phyloP scores from a whole-genome alignment of 176 grass and related monocot genomes.

The Carex littledalei region DNA sequence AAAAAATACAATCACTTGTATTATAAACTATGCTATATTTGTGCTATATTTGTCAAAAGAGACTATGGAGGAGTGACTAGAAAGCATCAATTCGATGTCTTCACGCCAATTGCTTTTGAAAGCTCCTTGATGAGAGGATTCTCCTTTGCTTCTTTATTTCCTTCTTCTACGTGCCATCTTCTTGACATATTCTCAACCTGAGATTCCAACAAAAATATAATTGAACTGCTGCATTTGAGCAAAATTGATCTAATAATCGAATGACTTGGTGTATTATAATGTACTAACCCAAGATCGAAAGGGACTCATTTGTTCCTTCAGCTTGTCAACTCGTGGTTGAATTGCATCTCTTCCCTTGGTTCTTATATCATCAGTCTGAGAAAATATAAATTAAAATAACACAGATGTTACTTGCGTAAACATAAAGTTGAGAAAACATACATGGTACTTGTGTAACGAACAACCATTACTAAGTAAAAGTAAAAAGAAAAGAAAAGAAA shows the following conservation, averaged over 20 bases:
- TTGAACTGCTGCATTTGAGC: neutral
- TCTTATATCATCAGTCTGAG: constrained; percentile 64
- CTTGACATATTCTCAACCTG: constrained; percentile 54
- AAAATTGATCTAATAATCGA: constrained; percentile 9
- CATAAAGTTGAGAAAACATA: neutral
- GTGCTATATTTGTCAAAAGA: neutral
- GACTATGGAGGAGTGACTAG: neutral
- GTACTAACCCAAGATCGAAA: constrained; percentile 61
- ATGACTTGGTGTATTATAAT: neutral
- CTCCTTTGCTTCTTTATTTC: constrained; percentile 43
- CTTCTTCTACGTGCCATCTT: constrained; percentile 57
- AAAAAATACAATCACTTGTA: neutral
- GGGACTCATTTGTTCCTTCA: constrained; percentile 72
- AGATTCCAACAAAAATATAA: neutral
- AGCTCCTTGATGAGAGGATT: constrained; percentile 50
- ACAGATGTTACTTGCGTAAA: neutral
- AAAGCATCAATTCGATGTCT: constrained; percentile 40
- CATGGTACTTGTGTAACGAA: neutral
- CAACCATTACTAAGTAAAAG: constrained; percentile 1
- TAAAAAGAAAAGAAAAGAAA: neutral
- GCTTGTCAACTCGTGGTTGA: constrained; percentile 51
- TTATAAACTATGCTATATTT: neutral
- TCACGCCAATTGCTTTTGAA: constrained; percentile 49
- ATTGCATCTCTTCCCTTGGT: constrained; percentile 58
- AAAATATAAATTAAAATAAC: neutral